Evolutionary conservation across 2,329 filamentous ascomycete genomes (phyloP).

Genomic region (Alternaria burnsii): DNA sequence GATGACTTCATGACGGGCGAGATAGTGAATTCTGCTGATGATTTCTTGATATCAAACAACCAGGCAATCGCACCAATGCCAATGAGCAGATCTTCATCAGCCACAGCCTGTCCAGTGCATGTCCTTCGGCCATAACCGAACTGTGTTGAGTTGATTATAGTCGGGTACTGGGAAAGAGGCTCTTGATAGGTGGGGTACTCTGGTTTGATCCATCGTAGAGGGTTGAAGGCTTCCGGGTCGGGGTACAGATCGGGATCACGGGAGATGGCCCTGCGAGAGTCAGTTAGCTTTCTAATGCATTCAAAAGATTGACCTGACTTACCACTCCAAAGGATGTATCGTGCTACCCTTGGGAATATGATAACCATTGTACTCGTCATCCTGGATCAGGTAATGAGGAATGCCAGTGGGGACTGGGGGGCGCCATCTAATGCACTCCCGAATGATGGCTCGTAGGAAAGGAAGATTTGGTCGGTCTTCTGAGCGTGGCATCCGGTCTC

Average conservation of each 20-base stretch:
- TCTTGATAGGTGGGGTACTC: slow-evolving; percentile 63
- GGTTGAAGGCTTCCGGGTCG: slow-evolving; percentile 73
- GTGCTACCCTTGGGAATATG: slow-evolving; percentile 65
- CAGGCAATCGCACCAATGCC: slow-evolving; percentile 57
- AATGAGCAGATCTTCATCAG: slow-evolving; percentile 54
- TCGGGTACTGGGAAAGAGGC: slow-evolving; percentile 61
- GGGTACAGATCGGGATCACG: slow-evolving; percentile 62
- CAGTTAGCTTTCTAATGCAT: slow-evolving; percentile 17
- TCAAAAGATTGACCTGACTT: slow-evolving; percentile 16
- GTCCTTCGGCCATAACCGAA: slow-evolving; percentile 64
- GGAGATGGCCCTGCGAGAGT: slow-evolving; percentile 57
- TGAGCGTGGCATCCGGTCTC: slow-evolving; percentile 46
- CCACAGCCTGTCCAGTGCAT: slow-evolving; percentile 55
- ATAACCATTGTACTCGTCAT: slow-evolving; percentile 66
- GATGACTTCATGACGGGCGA: slow-evolving; percentile 16
- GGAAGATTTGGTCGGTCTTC: slow-evolving; percentile 53
- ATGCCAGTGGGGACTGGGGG: slow-evolving; percentile 58
- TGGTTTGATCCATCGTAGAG: slow-evolving; percentile 68
- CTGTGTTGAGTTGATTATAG: slow-evolving; percentile 62
- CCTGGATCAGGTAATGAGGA: slow-evolving; percentile 63
- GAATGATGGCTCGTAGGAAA: slow-evolving; percentile 50
- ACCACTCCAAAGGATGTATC: slow-evolving; percentile 57
- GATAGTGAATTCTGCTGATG: slow-evolving; percentile 20
- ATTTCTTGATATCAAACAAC: slow-evolving; percentile 53
- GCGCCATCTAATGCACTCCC: slow-evolving; percentile 55